Conservation (phyloP, 768 basidiomycete species). For the Polyporus arcularius region DNA sequence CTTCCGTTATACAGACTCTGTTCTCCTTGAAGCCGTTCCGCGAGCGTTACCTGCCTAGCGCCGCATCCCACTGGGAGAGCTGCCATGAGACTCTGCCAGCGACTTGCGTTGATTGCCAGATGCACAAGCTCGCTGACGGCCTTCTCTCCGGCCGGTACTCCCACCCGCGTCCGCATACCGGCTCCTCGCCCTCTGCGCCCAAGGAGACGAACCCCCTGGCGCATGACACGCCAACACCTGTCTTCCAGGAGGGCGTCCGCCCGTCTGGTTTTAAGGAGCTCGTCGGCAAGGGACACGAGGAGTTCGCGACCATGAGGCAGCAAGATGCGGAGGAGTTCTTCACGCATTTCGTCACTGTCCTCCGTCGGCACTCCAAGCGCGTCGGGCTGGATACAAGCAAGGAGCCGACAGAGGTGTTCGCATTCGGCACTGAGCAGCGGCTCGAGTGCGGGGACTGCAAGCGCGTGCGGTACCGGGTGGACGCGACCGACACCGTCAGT, state of each 20-base stretch:
- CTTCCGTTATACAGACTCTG: slow-evolving; percentile 84
- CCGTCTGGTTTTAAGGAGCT: slow-evolving; percentile 86
- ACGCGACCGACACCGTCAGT: slow-evolving; percentile 75
- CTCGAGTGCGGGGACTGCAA: slow-evolving; percentile 80
- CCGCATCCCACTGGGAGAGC: slow-evolving; percentile 52
- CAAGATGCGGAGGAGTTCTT: slow-evolving; percentile 98
- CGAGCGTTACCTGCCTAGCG: slow-evolving; percentile 59
- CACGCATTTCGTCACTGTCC: slow-evolving; percentile 69
- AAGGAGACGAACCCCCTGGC: slow-evolving; percentile 34
- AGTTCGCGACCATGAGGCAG: slow-evolving; percentile 95
- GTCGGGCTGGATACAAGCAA: slow-evolving; percentile 37
- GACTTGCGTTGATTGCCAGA: slow-evolving; percentile 91
- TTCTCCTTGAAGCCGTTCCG: slow-evolving; percentile 83
- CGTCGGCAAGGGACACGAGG: slow-evolving; percentile 89
- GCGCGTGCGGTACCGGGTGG: slow-evolving; percentile 81
- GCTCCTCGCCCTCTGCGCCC: slow-evolving; percentile 19
- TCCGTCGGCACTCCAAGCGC: slow-evolving; percentile 68
- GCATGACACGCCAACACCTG: slow-evolving; percentile 43
- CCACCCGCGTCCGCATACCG: slow-evolving; percentile 46
- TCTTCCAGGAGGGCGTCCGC: slow-evolving; percentile 83
- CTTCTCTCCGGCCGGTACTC: slow-evolving; percentile 92
- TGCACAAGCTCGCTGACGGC: slow-evolving; percentile 91
- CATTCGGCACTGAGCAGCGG: slow-evolving; percentile 84
- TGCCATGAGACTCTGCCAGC: slow-evolving; percentile 76
- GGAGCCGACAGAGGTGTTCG: slow-evolving; percentile 78